Conservation (phyloP, 139 green algal genomes). For the Gonium pectorale region DNA sequence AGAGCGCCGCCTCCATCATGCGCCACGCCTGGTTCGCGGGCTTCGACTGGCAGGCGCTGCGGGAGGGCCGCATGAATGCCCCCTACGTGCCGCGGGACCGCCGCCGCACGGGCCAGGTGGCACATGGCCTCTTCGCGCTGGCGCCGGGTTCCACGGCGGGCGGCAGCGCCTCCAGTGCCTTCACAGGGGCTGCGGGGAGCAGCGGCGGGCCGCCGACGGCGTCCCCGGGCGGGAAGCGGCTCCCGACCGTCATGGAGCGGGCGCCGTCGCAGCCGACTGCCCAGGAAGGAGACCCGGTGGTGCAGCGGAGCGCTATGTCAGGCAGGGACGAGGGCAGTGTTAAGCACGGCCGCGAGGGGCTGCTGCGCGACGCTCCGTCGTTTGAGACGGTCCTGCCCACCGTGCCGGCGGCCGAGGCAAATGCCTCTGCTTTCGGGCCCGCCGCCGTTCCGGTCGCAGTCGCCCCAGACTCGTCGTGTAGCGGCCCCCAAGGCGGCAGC, state of each 20-base stretch:
- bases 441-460: background rate
- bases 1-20: constrained; percentile 23
- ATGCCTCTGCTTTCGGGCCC: background rate
- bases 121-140: background rate
- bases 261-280: too few relatives aligned
- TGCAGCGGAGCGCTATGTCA: constrained; percentile 15
- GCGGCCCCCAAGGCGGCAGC: too few relatives aligned
- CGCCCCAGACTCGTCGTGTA: background rate
- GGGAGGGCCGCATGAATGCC: constrained; percentile 22
- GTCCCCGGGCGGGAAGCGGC: background rate
- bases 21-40: constrained; percentile 33
- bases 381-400: constrained; percentile 36
- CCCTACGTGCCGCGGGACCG: constrained; percentile 29
- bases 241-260: constrained; percentile 16
- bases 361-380: constrained; percentile 3
- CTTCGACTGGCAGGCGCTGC: constrained; percentile 31
- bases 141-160: background rate
- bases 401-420: background rate
- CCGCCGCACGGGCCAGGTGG: background rate
- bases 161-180: too few relatives aligned
- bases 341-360: background rate
- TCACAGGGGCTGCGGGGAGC: too few relatives aligned
- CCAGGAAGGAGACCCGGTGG: background rate
- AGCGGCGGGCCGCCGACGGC: background rate
- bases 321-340: constrained; percentile 1